Percentiles rank a stretch among this genome's conserved stretches.
Evolutionary conservation across 768 basidiomycete species (phyloP).

Genomic region (Suillus occidentalis): DNA sequence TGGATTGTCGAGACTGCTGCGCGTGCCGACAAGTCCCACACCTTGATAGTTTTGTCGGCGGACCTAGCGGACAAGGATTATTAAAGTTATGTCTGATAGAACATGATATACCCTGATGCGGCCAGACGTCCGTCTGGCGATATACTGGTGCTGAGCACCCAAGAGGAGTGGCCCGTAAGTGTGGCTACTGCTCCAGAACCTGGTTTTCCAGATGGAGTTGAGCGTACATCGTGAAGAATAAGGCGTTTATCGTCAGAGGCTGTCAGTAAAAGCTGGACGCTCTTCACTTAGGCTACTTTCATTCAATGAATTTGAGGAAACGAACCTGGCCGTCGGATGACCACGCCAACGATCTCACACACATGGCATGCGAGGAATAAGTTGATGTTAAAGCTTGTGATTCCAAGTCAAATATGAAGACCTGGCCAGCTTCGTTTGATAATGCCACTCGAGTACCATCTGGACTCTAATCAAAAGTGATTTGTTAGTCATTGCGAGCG

Average conservation of each 20-base stretch:
- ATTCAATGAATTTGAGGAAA: constrained; percentile 7
- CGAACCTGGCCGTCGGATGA: constrained; percentile 84
- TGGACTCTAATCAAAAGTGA: constrained; percentile 61
- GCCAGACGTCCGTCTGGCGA: constrained; percentile 80
- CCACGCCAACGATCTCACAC: constrained; percentile 86
- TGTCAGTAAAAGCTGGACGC: constrained; percentile 71
- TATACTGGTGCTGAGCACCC: constrained; percentile 83
- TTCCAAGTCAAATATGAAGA: constrained; percentile 83
- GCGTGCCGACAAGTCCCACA: constrained; percentile 82
- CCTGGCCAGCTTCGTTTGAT: constrained; percentile 83
- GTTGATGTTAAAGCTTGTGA: constrained; percentile 62
- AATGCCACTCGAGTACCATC: constrained; percentile 83
- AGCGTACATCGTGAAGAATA: constrained; percentile 85
- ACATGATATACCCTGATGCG: constrained; percentile 66
- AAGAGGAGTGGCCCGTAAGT: constrained; percentile 85
- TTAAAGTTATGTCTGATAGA: not conserved
- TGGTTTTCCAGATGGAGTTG: constrained; percentile 53
- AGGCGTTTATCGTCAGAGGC: constrained; percentile 93
- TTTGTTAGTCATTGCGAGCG: not conserved
- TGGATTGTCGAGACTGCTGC: constrained; percentile 74
- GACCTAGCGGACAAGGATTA: constrained; percentile 46
- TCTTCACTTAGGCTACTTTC: not conserved
- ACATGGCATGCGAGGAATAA: constrained; percentile 88
- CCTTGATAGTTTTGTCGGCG: constrained; percentile 81
- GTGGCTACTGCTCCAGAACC: constrained; percentile 83